These are phyloP conservation scores for Mycena alexandri DNA, from an alignment of 768 basidiomycete genomes.

Conservation along the genomic window DNA sequence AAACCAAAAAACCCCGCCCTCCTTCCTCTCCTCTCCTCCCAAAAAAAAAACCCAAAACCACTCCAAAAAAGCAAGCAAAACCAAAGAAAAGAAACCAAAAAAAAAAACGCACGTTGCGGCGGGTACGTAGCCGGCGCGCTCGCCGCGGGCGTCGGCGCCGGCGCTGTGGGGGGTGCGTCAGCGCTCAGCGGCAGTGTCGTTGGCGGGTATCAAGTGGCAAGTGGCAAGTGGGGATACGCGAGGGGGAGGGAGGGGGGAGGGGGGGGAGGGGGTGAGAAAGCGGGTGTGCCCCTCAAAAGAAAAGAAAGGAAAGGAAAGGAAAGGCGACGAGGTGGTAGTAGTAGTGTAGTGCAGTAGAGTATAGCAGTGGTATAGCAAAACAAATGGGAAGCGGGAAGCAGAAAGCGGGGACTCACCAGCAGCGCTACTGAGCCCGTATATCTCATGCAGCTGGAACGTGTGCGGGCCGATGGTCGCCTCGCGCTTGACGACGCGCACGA, in stretches of 20 bases:
- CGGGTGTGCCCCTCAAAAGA: too few relatives aligned
- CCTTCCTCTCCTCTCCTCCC: too few relatives aligned
- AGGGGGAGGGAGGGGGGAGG: not conserved
- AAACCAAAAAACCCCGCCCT: too few relatives aligned
- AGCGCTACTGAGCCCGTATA: constrained; percentile 84
- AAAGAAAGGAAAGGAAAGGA: too few relatives aligned
- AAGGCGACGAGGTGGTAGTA: too few relatives aligned
- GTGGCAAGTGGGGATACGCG: too few relatives aligned
- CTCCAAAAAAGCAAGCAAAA: not conserved
- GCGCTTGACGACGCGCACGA: constrained; percentile 92
- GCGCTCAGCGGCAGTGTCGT: too few relatives aligned
- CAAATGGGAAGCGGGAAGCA: not conserved
- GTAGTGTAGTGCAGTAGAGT: too few relatives aligned
- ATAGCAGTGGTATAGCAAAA: too few relatives aligned
- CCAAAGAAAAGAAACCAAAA: constrained; percentile 16
- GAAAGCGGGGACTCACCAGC: constrained; percentile 43
- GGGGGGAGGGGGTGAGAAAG: too few relatives aligned
- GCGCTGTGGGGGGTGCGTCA: constrained; percentile 49
- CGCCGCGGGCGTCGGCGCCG: constrained; percentile 53
- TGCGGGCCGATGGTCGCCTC: constrained; percentile 95
- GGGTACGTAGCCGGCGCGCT: constrained; percentile 62
- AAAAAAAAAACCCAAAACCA: too few relatives aligned
- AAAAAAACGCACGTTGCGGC: constrained; percentile 49
- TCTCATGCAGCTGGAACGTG: constrained; percentile 96
- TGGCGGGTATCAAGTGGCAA: too few relatives aligned